phyloP scores from a whole-genome alignment of 75 land plant genomes.

The Chamaecyparis obtusa region DNA sequence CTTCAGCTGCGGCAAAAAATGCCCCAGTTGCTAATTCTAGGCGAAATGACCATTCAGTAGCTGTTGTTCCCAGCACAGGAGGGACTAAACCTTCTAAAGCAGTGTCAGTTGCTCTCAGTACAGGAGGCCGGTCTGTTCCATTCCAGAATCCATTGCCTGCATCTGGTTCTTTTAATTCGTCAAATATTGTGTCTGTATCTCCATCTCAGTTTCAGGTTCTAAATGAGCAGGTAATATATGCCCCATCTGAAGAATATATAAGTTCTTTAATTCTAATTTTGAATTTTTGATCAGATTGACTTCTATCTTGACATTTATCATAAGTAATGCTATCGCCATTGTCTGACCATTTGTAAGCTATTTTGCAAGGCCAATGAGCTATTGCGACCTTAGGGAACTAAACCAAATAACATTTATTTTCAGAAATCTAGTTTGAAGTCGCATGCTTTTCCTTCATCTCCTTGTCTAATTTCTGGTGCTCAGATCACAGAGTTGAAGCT shows the following conservation, averaged over 20 bases:
- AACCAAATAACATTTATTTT: not conserved
- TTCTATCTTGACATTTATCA: not conserved
- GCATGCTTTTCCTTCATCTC: not conserved
- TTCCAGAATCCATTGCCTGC: not conserved
- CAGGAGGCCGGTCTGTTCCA: not conserved
- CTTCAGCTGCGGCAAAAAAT: conserved; percentile 28
- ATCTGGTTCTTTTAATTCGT: not conserved
- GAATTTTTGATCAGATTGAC: not conserved
- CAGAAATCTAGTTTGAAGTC: not conserved
- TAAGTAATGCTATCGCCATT: not conserved
- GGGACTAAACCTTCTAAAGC: not conserved
- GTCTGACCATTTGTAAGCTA: not conserved
- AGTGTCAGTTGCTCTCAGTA: not conserved
- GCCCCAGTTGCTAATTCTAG: conserved; percentile 26
- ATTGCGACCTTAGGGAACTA: not conserved
- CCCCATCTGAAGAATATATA: not conserved
- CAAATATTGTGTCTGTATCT: not conserved
- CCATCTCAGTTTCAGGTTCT: conserved; percentile 4
- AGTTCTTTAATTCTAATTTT: not conserved
- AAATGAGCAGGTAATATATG: conserved; percentile 7
- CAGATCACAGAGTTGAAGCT: conserved; percentile 74
- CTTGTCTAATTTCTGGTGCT: not conserved
- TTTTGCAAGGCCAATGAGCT: not conserved
- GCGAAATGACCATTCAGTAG: conserved; percentile 26
- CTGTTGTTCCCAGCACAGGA: conserved; percentile 6